Conservation (phyloP, 352 stramenopile species). For the Phytophthora colocasiae region DNA sequence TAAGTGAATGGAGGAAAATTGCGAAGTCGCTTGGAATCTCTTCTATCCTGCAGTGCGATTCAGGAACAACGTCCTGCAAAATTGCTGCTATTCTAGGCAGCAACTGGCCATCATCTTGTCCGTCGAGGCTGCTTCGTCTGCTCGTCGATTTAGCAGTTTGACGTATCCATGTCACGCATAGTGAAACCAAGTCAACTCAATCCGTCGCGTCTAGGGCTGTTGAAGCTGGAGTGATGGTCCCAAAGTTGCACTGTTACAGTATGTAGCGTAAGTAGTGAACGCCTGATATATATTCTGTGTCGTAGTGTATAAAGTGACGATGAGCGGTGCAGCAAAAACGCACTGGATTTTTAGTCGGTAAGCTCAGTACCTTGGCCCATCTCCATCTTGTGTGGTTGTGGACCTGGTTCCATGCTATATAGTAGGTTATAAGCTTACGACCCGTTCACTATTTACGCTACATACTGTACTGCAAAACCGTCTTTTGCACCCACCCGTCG, state of each 20-base stretch:
- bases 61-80: background rate
- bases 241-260: slow-evolving; percentile 17
- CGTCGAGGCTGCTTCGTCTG: slow-evolving; percentile 10
- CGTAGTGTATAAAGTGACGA: too few relatives aligned
- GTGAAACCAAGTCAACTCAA: slow-evolving; percentile 11
- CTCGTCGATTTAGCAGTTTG: slow-evolving; percentile 15
- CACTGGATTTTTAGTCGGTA: too few relatives aligned
- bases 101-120: slow-evolving; percentile 24
- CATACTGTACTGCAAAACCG: slow-evolving; percentile 18
- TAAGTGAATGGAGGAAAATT: slow-evolving; percentile 10
- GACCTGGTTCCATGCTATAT: too few relatives aligned
- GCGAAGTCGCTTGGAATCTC: background rate
- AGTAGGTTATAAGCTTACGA: too few relatives aligned
- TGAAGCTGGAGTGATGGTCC: slow-evolving; percentile 38
- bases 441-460: too few relatives aligned
- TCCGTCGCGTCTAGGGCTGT: slow-evolving; percentile 16
- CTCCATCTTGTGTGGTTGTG: too few relatives aligned
- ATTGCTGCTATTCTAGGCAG: slow-evolving; percentile 7
- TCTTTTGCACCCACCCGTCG: background rate
- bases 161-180: slow-evolving; percentile 16
- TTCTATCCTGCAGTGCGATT: background rate
- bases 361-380: too few relatives aligned
- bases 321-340: too few relatives aligned
- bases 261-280: too few relatives aligned
- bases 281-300: too few relatives aligned